Conservation (phyloP, 2,329 filamentous ascomycete species). For the Fusarium poae region DNA sequence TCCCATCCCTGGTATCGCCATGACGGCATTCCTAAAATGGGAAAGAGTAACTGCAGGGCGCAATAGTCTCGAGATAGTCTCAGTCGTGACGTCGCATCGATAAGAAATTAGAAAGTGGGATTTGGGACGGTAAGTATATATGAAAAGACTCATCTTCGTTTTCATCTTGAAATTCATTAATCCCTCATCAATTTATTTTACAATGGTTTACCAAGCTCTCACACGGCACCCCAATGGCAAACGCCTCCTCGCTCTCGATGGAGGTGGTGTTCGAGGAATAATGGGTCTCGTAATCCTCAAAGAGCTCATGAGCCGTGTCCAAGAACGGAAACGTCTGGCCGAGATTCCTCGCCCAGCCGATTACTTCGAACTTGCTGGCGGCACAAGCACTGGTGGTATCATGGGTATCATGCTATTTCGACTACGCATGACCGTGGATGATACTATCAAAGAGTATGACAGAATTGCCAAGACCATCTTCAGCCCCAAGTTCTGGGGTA, state of each 20-base stretch:
- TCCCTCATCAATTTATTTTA: background rate
- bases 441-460: conserved; percentile 39
- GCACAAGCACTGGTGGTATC: conserved; percentile 39
- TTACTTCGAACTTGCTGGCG: conserved; percentile 39
- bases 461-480: conserved; percentile 33
- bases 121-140: background rate
- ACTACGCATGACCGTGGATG: conserved; percentile 34
- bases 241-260: conserved; percentile 8
- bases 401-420: conserved; percentile 41
- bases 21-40: background rate
- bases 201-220: conserved; percentile 4
- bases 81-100: background rate
- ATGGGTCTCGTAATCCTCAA: conserved; percentile 23
- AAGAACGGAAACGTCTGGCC: background rate
- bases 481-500: conserved; percentile 33
- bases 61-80: background rate
- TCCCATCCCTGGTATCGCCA: background rate
- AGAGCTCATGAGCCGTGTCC: conserved; percentile 16
- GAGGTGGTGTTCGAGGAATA: conserved; percentile 19
- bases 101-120: background rate
- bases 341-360: conserved; percentile 15
- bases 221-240: conserved; percentile 13
- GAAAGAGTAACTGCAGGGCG: background rate
- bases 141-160: accelerated
- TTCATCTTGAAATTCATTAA: background rate